Evolutionary conservation across 106 monocot species (phyloP), one percentile per base, ranked within the genome.

Genomic region (Vanilla planifolia): DNA sequence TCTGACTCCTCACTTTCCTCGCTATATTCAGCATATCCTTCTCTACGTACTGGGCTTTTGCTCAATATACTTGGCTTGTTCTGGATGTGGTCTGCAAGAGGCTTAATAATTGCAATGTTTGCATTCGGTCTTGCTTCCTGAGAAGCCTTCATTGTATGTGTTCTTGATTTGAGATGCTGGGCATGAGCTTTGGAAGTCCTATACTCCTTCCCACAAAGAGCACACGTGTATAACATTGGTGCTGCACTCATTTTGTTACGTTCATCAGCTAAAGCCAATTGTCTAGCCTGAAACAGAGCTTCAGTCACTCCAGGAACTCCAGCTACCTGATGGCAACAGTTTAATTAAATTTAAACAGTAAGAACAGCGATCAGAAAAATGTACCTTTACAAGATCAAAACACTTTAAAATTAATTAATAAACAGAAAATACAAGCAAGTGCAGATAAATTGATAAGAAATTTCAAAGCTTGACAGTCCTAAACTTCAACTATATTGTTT

Each of bases 291-390:
- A 73, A 90, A 95, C 25, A 90, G 63, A 46, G 72, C 77, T 75
- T 95, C 89, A 14, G 95, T 84, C 33, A 95, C 90, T 25, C 86
- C 86, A 24, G 81, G 86, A 14, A 85, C 78, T 51, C 89, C 86
- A 30, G 86, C 89, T 44, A 89, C 86, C 95, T 89, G 55, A 60
- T 30, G 7, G 48, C 29, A 53, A 30, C n/a, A n/a, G n/a, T n/a
- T n/a, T n/a, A n/a, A n/a, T n/a, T n/a, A n/a, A n/a, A n/a, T n/a
- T n/a, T n/a, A n/a, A n/a, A n/a, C n/a, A n/a, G n/a, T n/a, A n/a
- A n/a, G n/a, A n/a, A n/a, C n/a, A n/a, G n/a, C n/a, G n/a, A n/a
- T n/a, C n/a, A n/a, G n/a, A n/a, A n/a, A n/a, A n/a, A n/a, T n/a
- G n/a, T n/a, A n/a, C n/a, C n/a, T n/a, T n/a, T n/a, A n/a, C n/a